A percentile compares a stretch with the other conserved stretches of the same genome.
phyloP scores from a whole-genome alignment of 2,329 filamentous ascomycete species.

The Magnaporthiopsis rhizophila region DNA sequence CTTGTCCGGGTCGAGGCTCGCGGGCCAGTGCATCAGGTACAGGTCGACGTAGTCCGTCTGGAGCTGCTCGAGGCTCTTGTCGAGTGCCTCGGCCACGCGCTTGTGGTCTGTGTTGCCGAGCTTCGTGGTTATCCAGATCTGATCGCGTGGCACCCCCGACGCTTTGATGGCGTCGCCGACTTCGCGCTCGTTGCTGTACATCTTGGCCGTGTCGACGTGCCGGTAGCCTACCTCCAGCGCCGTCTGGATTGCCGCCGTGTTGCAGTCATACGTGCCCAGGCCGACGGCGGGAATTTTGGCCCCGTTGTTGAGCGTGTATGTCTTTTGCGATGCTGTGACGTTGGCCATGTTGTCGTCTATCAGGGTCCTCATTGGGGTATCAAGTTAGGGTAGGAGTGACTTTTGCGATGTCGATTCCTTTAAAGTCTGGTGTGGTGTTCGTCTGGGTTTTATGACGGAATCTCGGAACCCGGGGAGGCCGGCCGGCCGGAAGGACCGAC shows the following conservation, averaged over 20 bases:
- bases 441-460: background rate
- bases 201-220: constrained; percentile 13
- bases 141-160: constrained; percentile 10
- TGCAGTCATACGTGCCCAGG: constrained; percentile 26
- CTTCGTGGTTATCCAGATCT: constrained; percentile 14
- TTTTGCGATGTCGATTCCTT: background rate
- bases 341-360: background rate
- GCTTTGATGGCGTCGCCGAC: constrained; percentile 11
- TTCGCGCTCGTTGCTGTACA: constrained; percentile 13
- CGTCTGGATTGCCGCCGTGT: constrained; percentile 1
- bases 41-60: constrained; percentile 12
- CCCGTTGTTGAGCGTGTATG: constrained; percentile 31
- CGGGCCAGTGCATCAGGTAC: constrained; percentile 13
- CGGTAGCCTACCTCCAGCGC: constrained; percentile 11
- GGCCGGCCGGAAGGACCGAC: too few species aligned
- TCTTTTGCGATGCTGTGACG: background rate
- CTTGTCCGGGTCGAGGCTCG: constrained; percentile 7
- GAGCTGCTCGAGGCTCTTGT: constrained; percentile 12
- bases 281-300: constrained; percentile 31
- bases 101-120: constrained; percentile 11
- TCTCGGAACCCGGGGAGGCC: background rate
- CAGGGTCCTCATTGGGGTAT: background rate
- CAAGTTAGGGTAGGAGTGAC: background rate
- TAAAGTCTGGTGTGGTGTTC: background rate
- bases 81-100: constrained; percentile 10